A percentile compares a stretch with the other conserved stretches of the same genome.
These are phyloP conservation scores for Penicillium psychrofluorescens DNA, from an alignment of 495 filamentous ascomycete genomes.

Conservation along the genomic window DNA sequence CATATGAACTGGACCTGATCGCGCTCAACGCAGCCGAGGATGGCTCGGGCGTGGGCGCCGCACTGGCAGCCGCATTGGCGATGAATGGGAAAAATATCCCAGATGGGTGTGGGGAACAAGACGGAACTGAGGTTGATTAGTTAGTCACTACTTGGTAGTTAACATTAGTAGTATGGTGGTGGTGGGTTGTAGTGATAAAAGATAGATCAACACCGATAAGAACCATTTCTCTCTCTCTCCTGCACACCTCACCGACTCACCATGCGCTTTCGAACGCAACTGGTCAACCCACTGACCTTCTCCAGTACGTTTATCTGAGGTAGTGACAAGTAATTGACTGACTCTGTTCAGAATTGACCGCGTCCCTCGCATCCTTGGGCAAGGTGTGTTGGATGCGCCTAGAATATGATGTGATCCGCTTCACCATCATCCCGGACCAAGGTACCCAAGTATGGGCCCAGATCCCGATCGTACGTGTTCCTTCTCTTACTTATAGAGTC, in stretches of 20 bases:
- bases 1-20: constrained; percentile 13
- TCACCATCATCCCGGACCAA: constrained; percentile 89
- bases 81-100: constrained; percentile 2
- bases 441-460: constrained; percentile 92
- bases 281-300: constrained; percentile 77
- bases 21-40: constrained; percentile 21
- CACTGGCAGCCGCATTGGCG: constrained; percentile 19
- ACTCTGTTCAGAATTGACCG: constrained; percentile 60
- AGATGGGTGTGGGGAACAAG: not conserved
- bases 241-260: constrained; percentile 4
- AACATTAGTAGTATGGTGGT: not conserved
- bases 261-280: constrained; percentile 77
- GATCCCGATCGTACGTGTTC: constrained; percentile 50
- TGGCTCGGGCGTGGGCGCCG: constrained; percentile 27
- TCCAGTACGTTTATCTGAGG: constrained; percentile 51
- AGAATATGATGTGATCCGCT: constrained; percentile 75
- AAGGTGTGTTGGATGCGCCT: constrained; percentile 93
- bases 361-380: constrained; percentile 78
- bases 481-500: not conserved
- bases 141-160: not conserved
- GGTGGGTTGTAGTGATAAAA: not conserved
- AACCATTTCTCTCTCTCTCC: constrained; percentile 1
- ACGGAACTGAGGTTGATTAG: not conserved
- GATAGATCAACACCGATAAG: constrained; percentile 14
- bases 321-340: not conserved